Evolutionary conservation across 202 grass and related monocot genomes (phyloP), one percentile per base, ranked within the genome.

Genomic region (Panicum virgatum): DNA sequence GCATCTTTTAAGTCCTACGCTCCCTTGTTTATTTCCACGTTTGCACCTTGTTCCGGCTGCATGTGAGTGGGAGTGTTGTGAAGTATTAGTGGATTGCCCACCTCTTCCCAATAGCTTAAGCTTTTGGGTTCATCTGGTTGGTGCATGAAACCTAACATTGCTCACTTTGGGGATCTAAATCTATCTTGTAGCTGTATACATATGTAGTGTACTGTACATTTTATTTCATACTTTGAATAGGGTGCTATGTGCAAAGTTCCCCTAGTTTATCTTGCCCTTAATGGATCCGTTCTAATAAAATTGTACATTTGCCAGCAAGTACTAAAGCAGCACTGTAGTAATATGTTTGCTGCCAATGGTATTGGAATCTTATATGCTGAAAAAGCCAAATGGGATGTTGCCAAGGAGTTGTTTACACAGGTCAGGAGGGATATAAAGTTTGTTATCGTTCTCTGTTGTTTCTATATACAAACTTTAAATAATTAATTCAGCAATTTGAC

Each of bases 281-380:
- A 54, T 54, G 32, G 23, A 34, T 68, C 10, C 3, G 37, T 56
- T 80, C 16, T 69, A 43, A 80, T 56, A 29, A 68, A 67, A 23
- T 39, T 80, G 50, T 36, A 57, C 62, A 80, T 68, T 67, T 68
- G 34, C 9, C 77, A 80, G 78, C 78, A 80, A 43, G 78, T 98
- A 86, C 85, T 98, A 72, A 98, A 84, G 81, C 80, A 89, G 39
- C 89, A 93, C 68, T 80, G 47, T 60, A 81, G 88, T 81, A 98
- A 98, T 80, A 89, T 98, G 88, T 98, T 94, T 78, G 95, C 95
- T 77, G 95, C 95, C 54, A 98, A 98, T 90, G 95, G 95, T 81
- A 86, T 91, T 82, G 95, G 92, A 62, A 91, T 98, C 73, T 89
- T 98, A 58, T 81, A 93, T 62, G 92, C 95, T 50, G 95, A 98